phyloP scores from a whole-genome alignment of 2,329 filamentous ascomycete species.

The Neodidymelliopsis sp. region DNA sequence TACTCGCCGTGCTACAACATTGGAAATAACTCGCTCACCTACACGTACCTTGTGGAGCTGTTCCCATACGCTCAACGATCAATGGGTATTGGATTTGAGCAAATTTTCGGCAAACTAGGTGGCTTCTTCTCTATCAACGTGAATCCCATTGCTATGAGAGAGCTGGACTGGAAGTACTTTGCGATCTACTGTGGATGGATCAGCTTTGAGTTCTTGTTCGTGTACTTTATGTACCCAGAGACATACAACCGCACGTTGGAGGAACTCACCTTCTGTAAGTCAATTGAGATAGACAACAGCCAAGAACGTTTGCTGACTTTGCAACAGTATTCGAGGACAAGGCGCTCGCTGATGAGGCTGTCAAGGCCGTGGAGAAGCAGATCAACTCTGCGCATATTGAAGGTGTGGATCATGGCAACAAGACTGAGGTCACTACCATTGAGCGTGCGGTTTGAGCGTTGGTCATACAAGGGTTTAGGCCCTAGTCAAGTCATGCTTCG shows the following conservation, averaged over 20 bases:
- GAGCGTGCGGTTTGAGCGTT: slow-evolving; percentile 29
- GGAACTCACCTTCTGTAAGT: slow-evolving; percentile 63
- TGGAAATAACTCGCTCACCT: slow-evolving; percentile 71
- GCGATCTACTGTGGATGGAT: slow-evolving; percentile 65
- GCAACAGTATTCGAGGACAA: slow-evolving; percentile 47
- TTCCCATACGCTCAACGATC: slow-evolving; percentile 66
- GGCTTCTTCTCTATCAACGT: slow-evolving; percentile 58
- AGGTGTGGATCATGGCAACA: slow-evolving; percentile 26
- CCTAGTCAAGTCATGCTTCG: too few species aligned
- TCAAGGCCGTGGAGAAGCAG: slow-evolving; percentile 45
- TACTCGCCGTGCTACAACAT: slow-evolving; percentile 69
- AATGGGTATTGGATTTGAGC: slow-evolving; percentile 66
- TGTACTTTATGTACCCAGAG: slow-evolving; percentile 69
- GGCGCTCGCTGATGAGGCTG: slow-evolving; percentile 42
- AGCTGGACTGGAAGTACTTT: slow-evolving; percentile 63
- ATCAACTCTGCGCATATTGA: slow-evolving; percentile 33
- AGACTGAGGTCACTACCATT: slow-evolving; percentile 26
- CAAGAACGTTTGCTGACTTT: slow-evolving; percentile 12
- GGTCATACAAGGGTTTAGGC: too few species aligned
- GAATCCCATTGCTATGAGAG: slow-evolving; percentile 65
- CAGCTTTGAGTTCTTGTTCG: slow-evolving; percentile 60
- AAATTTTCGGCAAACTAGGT: slow-evolving; percentile 61
- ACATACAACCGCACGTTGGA: slow-evolving; percentile 63
- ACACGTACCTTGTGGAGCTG: slow-evolving; percentile 67
- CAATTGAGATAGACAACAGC: accelerated